A percentile compares a stretch with the other conserved stretches of the same genome.
Conservation (phyloP, 495 filamentous ascomycete species). For the Penicillium salamii region DNA sequence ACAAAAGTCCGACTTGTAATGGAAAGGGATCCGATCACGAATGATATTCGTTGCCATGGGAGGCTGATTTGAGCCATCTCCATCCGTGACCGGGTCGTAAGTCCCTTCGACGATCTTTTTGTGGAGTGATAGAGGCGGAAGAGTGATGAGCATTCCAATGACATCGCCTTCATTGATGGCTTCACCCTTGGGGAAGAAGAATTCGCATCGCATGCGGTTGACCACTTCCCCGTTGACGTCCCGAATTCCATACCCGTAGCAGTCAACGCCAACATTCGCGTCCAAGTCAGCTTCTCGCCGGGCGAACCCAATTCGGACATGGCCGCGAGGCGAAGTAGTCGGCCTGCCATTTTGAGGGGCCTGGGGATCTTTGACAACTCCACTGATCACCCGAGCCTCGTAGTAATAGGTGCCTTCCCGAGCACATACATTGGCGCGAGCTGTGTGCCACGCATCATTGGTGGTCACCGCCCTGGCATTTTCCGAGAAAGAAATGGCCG, state of each 20-base stretch:
- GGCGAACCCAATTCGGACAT: constrained; percentile 89
- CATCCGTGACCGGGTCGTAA: constrained; percentile 80
- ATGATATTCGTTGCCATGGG: constrained; percentile 67
- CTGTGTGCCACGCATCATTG: constrained; percentile 45
- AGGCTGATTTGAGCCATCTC: constrained; percentile 19
- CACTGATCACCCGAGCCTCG: constrained; percentile 83
- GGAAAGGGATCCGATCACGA: constrained; percentile 89
- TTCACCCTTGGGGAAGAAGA: constrained; percentile 75
- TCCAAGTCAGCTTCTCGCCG: constrained; percentile 87
- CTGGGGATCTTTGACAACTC: constrained; percentile 43
- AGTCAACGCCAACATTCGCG: constrained; percentile 91
- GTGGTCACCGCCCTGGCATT: constrained; percentile 44
- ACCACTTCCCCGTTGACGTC: constrained; percentile 88
- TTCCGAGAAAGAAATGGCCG: constrained; percentile 51
- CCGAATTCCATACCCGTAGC: constrained; percentile 91
- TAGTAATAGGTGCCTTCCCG: constrained; percentile 93
- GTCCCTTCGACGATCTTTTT: constrained; percentile 81
- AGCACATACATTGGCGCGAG: constrained; percentile 81
- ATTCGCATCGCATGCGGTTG: constrained; percentile 86
- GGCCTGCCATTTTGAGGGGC: constrained; percentile 30
- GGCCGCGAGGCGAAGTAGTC: constrained; percentile 51
- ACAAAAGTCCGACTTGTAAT: constrained; percentile 87
- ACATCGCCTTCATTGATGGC: constrained; percentile 81
- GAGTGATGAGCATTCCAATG: constrained; percentile 87
- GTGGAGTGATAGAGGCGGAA: constrained; percentile 81